Conservation (phyloP, 208 protist species). For the Herpetomonas samuelpessoai region DNA sequence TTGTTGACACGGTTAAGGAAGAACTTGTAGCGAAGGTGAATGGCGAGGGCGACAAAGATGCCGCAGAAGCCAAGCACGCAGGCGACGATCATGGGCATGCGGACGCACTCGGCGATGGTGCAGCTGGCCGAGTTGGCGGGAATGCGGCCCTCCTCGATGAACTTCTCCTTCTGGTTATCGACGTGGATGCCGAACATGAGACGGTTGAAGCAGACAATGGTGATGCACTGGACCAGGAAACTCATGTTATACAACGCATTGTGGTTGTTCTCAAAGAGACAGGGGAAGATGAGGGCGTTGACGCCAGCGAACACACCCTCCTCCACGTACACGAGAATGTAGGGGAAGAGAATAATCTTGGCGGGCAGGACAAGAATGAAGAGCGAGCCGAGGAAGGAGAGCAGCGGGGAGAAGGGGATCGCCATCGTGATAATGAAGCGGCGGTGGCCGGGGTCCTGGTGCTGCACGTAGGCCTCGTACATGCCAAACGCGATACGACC, state of each 20-base stretch:
- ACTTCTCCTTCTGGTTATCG: constrained; percentile 25
- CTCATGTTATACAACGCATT: constrained; percentile 61
- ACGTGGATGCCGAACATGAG: constrained; percentile 50
- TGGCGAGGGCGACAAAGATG: constrained; percentile 24
- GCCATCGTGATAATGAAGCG: constrained; percentile 49
- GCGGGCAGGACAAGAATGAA: constrained; percentile 51
- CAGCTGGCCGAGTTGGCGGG: constrained; percentile 34
- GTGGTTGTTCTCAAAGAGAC: constrained; percentile 48
- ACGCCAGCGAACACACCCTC: constrained; percentile 53
- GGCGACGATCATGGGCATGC: constrained; percentile 40
- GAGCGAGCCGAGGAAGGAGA: constrained; percentile 36
- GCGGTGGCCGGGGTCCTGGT: constrained; percentile 37
- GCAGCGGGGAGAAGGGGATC: constrained; percentile 42
- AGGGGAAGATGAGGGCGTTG: constrained; percentile 58
- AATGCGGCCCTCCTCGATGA: constrained; percentile 44
- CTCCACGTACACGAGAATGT: constrained; percentile 64
- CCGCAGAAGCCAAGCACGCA: constrained; percentile 29
- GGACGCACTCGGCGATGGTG: constrained; percentile 28
- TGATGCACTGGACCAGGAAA: constrained; percentile 43
- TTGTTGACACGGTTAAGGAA: constrained; percentile 18
- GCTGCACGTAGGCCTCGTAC: constrained; percentile 69
- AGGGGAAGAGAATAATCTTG: constrained; percentile 45
- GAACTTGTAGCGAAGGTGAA: constrained; percentile 47
- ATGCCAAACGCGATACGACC: constrained; percentile 54
- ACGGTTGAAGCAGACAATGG: constrained; percentile 62